These are phyloP conservation scores for Candida corydali DNA, from an alignment of 805 yeast species.

Conservation along the genomic window DNA sequence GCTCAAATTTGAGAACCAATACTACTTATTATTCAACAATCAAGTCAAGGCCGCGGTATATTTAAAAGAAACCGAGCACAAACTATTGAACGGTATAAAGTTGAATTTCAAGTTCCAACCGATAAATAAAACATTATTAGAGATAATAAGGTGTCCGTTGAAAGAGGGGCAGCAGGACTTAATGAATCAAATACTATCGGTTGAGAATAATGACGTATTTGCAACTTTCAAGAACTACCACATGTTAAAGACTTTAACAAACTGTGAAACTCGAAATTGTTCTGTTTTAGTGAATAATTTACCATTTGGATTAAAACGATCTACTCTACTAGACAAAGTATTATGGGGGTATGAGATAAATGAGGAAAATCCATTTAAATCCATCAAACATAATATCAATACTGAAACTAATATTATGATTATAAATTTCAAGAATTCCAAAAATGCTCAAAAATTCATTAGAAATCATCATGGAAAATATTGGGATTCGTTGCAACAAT, in stretches of 20 bases:
- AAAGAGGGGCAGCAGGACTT: not conserved
- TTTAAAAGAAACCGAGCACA: constrained; percentile 45
- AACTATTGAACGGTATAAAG: constrained; percentile 44
- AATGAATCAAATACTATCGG: not conserved
- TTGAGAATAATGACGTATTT: not conserved
- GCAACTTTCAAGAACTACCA: constrained; percentile 8
- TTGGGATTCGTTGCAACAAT: constrained; percentile 25
- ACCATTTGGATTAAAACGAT: constrained; percentile 40
- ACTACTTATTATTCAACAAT: constrained; percentile 50
- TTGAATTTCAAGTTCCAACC: constrained; percentile 6
- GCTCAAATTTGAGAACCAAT: constrained; percentile 43
- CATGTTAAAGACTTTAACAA: constrained; percentile 15
- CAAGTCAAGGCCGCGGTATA: constrained; percentile 48
- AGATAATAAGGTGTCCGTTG: not conserved
- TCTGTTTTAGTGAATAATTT: constrained; percentile 42
- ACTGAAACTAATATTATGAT: constrained; percentile 25
- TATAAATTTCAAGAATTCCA: constrained; percentile 40
- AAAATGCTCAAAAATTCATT: constrained; percentile 50
- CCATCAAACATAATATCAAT: constrained; percentile 22
- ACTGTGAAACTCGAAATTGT: constrained; percentile 16
- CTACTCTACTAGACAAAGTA: constrained; percentile 28
- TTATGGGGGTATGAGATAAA: constrained; percentile 51
- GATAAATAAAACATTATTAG: not conserved
- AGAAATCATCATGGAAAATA: constrained; percentile 49
- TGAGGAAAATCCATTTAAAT: constrained; percentile 15